Percentiles rank a stretch among this genome's conserved stretches.
These are phyloP conservation scores for Mucor lusitanicus DNA, from an alignment of 371 early-diverging fungal genomes.

Conservation along the genomic window DNA sequence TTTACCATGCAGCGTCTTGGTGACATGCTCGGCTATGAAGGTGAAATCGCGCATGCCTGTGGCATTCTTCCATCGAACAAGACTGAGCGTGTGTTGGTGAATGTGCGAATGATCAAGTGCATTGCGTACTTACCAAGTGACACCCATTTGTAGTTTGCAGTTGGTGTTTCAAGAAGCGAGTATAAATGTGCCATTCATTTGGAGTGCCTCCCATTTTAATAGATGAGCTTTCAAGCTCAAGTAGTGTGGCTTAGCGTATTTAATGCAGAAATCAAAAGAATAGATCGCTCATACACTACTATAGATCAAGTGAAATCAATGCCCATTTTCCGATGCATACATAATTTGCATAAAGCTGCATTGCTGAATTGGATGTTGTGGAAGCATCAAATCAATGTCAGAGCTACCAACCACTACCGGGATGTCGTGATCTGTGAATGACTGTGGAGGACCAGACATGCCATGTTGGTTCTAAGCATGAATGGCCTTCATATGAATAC, in stretches of 20 bases:
- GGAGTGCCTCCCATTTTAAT: not conserved
- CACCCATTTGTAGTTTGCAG: constrained; percentile 29
- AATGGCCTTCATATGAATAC: no score
- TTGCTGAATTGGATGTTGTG: no score
- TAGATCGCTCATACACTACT: not conserved
- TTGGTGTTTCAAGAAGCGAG: not conserved
- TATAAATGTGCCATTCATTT: not conserved
- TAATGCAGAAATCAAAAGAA: not conserved
- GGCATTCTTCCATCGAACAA: constrained; percentile 58
- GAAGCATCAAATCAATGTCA: no score
- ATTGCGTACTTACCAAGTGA: constrained; percentile 30
- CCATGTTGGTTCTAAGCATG: no score
- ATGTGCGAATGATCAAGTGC: no score
- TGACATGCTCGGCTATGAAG: constrained; percentile 49
- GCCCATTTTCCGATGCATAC: not conserved
- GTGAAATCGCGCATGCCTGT: constrained; percentile 56
- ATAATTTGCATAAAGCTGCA: no score
- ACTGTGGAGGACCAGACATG: no score
- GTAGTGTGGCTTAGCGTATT: constrained; percentile 1
- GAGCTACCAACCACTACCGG: no score
- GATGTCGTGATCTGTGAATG: no score
- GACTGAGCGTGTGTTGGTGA: constrained; percentile 17
- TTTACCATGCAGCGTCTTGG: constrained; percentile 51
- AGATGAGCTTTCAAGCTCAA: not conserved
- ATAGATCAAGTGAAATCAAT: not conserved